Base-by-base conservation (phyloP, 257 asterid genomes). In the Nicotiana sylvestris region DNA sequence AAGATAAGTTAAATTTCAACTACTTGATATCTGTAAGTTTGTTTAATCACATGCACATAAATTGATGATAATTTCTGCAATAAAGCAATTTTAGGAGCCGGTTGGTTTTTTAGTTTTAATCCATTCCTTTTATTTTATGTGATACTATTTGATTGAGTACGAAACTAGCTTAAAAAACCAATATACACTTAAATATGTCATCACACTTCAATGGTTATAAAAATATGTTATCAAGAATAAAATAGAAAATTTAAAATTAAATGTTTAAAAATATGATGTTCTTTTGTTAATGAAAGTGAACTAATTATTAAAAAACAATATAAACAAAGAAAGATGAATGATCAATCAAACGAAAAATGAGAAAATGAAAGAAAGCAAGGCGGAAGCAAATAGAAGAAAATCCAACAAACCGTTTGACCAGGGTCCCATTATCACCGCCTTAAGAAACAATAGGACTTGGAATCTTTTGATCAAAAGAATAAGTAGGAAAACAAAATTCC, bases 331-430 rank as follows among this genome's bases (percentile, higher is more conserved):
- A 51, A 27, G 4, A 25, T 27, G 57, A 12, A 21, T 70, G 58
- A 16, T 0, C 62, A 6, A 49, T 12, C 35, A 43, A 70, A 70
- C 12, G 6, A 43, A 21, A 21, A 53, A 55, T 3, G 25, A 39
- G 46, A 43, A 46, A 13, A 3, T 46, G 11, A 49, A 46, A 1
- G 25, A 74, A 61, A 79, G 2, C 21, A 25, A 49, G 58, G 58
- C 3, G 30, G 81, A 81, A 81, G 66, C 39, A 32, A 62, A 57
- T 77, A 46, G 18, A 78, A 57, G 85, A 88, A 85, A 87, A 83
- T 37, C 85, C 88, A 88, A 83, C 86, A 39, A 80, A 72, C 88
- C 85, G 86, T 82, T 92, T 89, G 93, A 89, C 88, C 91, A 80
- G 32, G 89, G 93, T 83, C 82, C 91, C 89, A 84, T 33, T 17